Percentiles rank a stretch among this genome's conserved stretches.
phyloP scores from a whole-genome alignment of 2,329 filamentous ascomycete species.

The Cladosporium sp. region DNA sequence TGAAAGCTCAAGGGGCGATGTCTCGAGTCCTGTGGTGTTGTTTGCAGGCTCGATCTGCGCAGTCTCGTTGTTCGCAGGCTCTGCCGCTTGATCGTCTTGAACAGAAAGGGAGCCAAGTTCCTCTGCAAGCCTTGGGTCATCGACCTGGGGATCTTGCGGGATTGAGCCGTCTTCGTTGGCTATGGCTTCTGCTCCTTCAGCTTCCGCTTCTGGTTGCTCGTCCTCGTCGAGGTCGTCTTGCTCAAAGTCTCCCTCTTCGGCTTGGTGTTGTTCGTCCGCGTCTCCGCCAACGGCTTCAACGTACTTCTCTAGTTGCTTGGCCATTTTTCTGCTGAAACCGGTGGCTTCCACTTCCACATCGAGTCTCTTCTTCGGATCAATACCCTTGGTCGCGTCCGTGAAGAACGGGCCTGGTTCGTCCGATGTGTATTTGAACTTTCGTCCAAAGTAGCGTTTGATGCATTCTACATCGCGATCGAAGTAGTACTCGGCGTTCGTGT shows the following conservation, averaged over 20 bases:
- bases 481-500: conserved; percentile 91
- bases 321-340: conserved; percentile 95
- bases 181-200: conserved; percentile 15
- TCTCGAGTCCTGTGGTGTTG: conserved; percentile 21
- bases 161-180: conserved; percentile 12
- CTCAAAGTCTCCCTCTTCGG: conserved; percentile 31
- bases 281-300: conserved; percentile 60
- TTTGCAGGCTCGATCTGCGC: conserved; percentile 14
- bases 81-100: conserved; percentile 18
- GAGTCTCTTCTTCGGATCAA: conserved; percentile 64
- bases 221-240: conserved; percentile 37
- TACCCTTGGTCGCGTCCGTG: conserved; percentile 70
- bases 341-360: conserved; percentile 89
- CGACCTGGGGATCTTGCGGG: conserved; percentile 15
- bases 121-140: conserved; percentile 22
- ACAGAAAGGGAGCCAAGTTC: conserved; percentile 20
- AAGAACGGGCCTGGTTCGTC: conserved; percentile 81
- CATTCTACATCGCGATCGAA: conserved; percentile 95
- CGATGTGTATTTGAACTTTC: conserved; percentile 81
- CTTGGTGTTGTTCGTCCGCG: conserved; percentile 30
- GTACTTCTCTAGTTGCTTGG: conserved; percentile 86
- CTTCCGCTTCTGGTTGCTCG: conserved; percentile 17
- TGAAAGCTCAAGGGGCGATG: conserved; percentile 24
- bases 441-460: conserved; percentile 88
- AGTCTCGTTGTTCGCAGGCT: too few relatives aligned